These are phyloP conservation scores for Heritiera littoralis DNA, from an alignment of 345 rosid genomes.

Conservation along the genomic window DNA sequence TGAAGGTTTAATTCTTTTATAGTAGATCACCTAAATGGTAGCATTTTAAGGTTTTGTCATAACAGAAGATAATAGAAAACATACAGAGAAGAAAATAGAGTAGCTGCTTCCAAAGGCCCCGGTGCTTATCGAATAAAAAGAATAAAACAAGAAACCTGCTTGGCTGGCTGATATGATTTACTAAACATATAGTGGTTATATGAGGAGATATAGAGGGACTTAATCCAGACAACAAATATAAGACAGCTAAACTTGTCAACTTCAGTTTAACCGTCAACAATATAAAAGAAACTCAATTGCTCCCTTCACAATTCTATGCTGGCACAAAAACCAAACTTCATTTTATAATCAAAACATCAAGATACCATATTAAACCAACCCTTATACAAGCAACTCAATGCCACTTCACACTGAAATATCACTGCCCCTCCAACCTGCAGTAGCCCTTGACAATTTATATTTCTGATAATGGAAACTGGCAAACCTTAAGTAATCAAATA, in stretches of 20 bases:
- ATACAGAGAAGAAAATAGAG: not conserved
- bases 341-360: slow-evolving; percentile 1
- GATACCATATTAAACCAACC: not conserved
- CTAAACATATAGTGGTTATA: not conserved
- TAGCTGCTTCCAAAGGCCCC: not conserved
- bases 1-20: not conserved
- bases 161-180: not conserved
- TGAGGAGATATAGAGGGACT: not conserved
- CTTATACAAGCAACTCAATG: not conserved
- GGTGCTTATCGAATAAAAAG: not conserved
- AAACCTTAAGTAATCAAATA: slow-evolving; percentile 94
- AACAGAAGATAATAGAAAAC: not conserved
- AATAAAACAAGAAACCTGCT: not conserved
- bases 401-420: slow-evolving; percentile 8
- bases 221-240: slow-evolving; percentile 4
- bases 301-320: not conserved
- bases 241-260: not conserved
- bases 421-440: slow-evolving; percentile 10
- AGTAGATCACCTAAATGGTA: not conserved
- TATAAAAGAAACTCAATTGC: not conserved
- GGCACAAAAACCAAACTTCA: not conserved
- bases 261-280: not conserved
- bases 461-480: slow-evolving; percentile 15
- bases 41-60: not conserved
- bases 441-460: slow-evolving; percentile 2